phyloP scores from a whole-genome alignment of 2,329 filamentous ascomycete genomes.

The Bipolaris cookei region DNA sequence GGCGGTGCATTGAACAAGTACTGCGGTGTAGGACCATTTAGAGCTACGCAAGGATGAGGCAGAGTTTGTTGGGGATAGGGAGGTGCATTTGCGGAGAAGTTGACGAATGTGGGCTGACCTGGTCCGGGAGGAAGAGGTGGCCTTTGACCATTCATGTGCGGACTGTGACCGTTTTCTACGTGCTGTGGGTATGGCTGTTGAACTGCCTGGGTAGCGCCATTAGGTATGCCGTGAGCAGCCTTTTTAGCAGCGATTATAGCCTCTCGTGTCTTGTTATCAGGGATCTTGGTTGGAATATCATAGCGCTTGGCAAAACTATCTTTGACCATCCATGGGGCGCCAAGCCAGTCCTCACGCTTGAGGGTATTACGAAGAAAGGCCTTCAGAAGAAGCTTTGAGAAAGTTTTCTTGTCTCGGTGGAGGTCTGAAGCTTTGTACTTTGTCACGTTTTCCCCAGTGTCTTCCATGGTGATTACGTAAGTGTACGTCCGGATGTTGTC shows the following conservation, averaged over 20 bases:
- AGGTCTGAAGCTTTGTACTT: conserved; percentile 63
- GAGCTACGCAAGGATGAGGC: conserved; percentile 9
- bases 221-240: conserved; percentile 61
- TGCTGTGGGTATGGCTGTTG: conserved; percentile 28
- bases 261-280: conserved; percentile 53
- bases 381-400: conserved; percentile 91
- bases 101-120: conserved; percentile 54
- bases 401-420: conserved; percentile 84
- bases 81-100: conserved; percentile 56
- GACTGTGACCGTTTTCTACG: conserved; percentile 25
- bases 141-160: conserved; percentile 31
- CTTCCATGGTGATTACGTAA: conserved; percentile 44
- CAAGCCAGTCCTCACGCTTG: conserved; percentile 89
- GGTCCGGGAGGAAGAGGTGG: conserved; percentile 25
- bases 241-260: conserved; percentile 61
- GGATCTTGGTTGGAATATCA: conserved; percentile 86
- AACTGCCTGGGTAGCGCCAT: conserved; percentile 35
- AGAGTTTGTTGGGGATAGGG: conserved; percentile 72
- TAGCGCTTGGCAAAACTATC: conserved; percentile 81
- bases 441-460: conserved; percentile 56
- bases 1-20: conserved; percentile 12
- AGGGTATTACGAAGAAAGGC: conserved; percentile 96
- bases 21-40: conserved; percentile 10
- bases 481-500: conserved; percentile 41
- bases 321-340: conserved; percentile 96